Percentiles rank a stretch among this genome's conserved stretches.
phyloP scores from a whole-genome alignment of 768 basidiomycete species.

The Phylloporus sp. region DNA sequence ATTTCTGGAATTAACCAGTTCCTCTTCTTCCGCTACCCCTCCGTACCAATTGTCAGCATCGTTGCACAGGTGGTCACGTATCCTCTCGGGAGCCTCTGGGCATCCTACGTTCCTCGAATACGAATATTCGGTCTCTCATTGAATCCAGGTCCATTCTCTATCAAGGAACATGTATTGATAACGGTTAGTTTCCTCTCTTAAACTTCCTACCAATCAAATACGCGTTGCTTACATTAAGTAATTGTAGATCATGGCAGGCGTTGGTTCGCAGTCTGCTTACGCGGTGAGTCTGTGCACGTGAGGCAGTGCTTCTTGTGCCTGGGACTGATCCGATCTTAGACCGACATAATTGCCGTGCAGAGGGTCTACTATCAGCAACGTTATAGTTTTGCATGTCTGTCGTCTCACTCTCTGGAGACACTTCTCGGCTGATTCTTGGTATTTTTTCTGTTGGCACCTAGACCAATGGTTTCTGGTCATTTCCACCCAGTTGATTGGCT shows the following conservation, averaged over 20 bases:
- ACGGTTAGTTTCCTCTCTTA: constrained; percentile 40
- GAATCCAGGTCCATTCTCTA: constrained; percentile 73
- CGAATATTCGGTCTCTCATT: constrained; percentile 56
- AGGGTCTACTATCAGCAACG: constrained; percentile 65
- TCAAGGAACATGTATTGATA: constrained; percentile 73
- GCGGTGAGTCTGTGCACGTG: constrained; percentile 36
- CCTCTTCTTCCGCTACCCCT: constrained; percentile 74
- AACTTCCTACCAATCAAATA: constrained; percentile 24
- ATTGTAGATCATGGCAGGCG: constrained; percentile 49
- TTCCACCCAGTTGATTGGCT: constrained; percentile 74
- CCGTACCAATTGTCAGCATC: constrained; percentile 56
- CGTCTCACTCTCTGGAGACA: neutral
- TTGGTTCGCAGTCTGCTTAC: constrained; percentile 60
- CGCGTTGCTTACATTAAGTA: constrained; percentile 23
- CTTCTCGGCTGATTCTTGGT: constrained; percentile 3
- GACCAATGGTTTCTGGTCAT: constrained; percentile 82
- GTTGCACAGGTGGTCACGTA: constrained; percentile 71
- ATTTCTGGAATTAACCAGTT: constrained; percentile 69
- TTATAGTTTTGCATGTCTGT: constrained; percentile 57
- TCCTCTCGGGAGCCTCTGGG: constrained; percentile 61
- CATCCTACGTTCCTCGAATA: constrained; percentile 49
- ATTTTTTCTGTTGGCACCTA: constrained; percentile 25
- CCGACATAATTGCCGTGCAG: constrained; percentile 75
- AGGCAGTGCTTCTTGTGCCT: constrained; percentile 1
- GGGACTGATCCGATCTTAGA: constrained; percentile 27